Conservation (phyloP, 495 filamentous ascomycete species). For the Penicillium argentinense region DNA sequence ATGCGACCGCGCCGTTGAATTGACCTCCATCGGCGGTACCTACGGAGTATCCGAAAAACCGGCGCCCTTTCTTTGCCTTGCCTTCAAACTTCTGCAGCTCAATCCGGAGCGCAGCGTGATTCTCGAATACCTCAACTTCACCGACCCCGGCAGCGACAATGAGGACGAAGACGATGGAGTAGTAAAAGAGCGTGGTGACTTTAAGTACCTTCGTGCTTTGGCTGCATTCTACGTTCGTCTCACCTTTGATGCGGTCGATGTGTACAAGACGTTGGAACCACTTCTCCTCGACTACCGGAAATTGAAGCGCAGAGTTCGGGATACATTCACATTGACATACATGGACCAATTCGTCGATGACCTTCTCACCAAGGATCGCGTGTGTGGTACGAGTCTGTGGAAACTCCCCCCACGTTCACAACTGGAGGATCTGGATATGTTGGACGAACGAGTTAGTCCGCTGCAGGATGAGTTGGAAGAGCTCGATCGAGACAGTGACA, state of each 20-base stretch:
- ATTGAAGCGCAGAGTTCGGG: conserved; percentile 69
- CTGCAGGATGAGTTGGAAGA: conserved; percentile 81
- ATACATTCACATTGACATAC: conserved; percentile 69
- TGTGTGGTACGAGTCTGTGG: conserved; percentile 90
- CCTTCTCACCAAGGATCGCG: conserved; percentile 81
- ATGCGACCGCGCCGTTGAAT: conserved; percentile 83
- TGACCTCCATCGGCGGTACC: conserved; percentile 82
- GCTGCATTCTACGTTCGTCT: conserved; percentile 92
- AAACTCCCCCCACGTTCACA: conserved; percentile 80
- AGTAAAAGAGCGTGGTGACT: conserved; percentile 61
- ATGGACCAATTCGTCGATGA: conserved; percentile 96
- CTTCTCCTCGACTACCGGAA: conserved; percentile 82
- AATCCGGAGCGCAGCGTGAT: conserved; percentile 76
- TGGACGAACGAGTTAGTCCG: conserved; percentile 84
- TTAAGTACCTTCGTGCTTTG: conserved; percentile 87
- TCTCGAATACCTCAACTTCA: conserved; percentile 72
- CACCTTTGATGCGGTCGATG: conserved; percentile 77
- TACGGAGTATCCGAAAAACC: conserved; percentile 80
- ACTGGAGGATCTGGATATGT: conserved; percentile 83
- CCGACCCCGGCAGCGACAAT: conserved; percentile 38
- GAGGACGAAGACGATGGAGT: conserved; percentile 30
- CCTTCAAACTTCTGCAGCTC: conserved; percentile 91
- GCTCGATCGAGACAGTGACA: conserved; percentile 66
- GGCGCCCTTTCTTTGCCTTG: conserved; percentile 89
- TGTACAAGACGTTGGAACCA: conserved; percentile 80